phyloP scores from a whole-genome alignment of 2,329 filamentous ascomycete species.

The Amauroascus niger region DNA sequence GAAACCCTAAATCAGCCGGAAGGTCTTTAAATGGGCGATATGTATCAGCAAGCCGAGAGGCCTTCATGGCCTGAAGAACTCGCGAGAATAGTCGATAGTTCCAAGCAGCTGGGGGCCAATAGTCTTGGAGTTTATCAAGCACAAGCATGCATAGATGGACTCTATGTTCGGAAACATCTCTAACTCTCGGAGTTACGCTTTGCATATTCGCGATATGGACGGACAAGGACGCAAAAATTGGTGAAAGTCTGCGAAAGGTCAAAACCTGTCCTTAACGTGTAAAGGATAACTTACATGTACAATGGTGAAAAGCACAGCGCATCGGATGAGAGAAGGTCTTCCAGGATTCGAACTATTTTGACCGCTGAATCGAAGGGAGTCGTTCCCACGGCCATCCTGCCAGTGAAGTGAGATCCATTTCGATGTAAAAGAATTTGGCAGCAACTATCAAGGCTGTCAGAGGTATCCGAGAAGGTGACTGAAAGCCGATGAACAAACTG shows the following conservation, averaged over 20 bases:
- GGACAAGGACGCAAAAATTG: not conserved
- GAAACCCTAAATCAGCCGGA: not conserved
- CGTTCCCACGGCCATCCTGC: constrained; percentile 4
- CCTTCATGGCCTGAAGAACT: not conserved
- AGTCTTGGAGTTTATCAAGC: constrained; percentile 19
- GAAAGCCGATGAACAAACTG: not conserved
- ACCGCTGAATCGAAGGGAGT: constrained; percentile 5
- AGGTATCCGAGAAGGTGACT: not conserved
- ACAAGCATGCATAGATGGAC: constrained; percentile 22
- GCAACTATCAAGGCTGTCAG: not conserved
- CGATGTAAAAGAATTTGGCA: constrained; percentile 4
- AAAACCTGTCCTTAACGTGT: not conserved
- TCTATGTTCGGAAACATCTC: constrained; percentile 21
- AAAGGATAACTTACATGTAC: constrained; percentile 9
- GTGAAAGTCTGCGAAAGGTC: not conserved
- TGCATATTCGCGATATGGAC: constrained; percentile 14
- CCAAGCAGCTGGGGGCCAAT: constrained; percentile 16
- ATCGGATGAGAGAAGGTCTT: constrained; percentile 19
- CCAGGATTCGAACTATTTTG: constrained; percentile 18
- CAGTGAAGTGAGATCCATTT: constrained; percentile 1
- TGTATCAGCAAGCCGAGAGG: not conserved
- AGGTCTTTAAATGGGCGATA: not conserved
- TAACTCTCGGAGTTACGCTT: constrained; percentile 12
- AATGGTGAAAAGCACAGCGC: constrained; percentile 4
- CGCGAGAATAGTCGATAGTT: constrained; percentile 4